Evolutionary conservation across 352 stramenopile species (phyloP).

Genomic region (Pythium rishiriense): DNA sequence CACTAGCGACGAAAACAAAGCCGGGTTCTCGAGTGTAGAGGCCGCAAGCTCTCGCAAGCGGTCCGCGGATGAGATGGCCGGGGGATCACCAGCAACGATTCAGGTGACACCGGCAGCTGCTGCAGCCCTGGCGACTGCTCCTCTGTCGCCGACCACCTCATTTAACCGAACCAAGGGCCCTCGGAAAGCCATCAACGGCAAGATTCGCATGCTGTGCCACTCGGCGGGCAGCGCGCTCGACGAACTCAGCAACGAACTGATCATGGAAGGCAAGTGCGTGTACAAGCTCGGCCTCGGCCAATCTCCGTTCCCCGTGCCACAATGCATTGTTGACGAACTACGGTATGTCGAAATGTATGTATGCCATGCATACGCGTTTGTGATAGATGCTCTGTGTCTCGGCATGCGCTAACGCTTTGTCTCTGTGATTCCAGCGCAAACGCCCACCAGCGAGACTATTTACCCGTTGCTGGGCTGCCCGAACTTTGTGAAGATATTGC

Average conservation of each 20-base stretch:
- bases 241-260: slow-evolving; percentile 86
- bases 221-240: slow-evolving; percentile 78
- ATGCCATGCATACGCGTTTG: slow-evolving; percentile 19
- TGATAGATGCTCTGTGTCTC: no score
- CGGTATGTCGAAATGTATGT: slow-evolving; percentile 51
- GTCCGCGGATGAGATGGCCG: slow-evolving; percentile 40
- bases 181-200: slow-evolving; percentile 85
- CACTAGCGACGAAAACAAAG: slow-evolving; percentile 4
- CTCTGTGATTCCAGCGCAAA: slow-evolving; percentile 46
- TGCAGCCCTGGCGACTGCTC: neutral
- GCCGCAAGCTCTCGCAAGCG: slow-evolving; percentile 39
- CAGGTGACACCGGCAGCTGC: neutral
- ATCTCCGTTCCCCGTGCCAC: slow-evolving; percentile 84
- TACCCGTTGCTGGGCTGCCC: slow-evolving; percentile 74
- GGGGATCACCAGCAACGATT: neutral
- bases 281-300: slow-evolving; percentile 87
- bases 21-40: neutral
- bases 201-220: slow-evolving; percentile 83
- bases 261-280: slow-evolving; percentile 73
- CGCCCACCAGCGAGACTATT: slow-evolving; percentile 81
- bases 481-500: slow-evolving; percentile 81
- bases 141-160: neutral
- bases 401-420: neutral
- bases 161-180: slow-evolving; percentile 41
- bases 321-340: slow-evolving; percentile 87